phyloP scores from a whole-genome alignment of 495 filamentous ascomycete genomes.

The Pseudomonodictys pantanalensis region DNA sequence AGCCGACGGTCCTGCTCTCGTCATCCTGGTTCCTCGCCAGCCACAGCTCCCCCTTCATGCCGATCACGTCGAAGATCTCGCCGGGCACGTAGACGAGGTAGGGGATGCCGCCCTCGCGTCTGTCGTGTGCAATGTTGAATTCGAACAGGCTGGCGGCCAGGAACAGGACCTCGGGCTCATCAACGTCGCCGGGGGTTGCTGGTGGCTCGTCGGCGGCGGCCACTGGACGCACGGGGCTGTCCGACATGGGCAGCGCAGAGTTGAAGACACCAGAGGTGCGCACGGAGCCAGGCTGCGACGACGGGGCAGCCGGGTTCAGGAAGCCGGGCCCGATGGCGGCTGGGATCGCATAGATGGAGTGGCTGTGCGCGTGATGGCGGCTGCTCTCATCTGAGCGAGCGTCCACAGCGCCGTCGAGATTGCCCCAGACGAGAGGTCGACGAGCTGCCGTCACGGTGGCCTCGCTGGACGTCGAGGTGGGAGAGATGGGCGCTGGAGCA shows the following conservation, averaged over 20 bases:
- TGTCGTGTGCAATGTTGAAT: constrained; percentile 91
- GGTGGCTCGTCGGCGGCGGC: constrained; percentile 4
- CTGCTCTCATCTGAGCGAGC: too few species aligned
- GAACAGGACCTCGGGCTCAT: constrained; percentile 64
- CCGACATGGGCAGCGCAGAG: constrained; percentile 40
- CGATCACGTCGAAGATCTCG: constrained; percentile 68
- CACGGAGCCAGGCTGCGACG: neutral
- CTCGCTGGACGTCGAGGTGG: constrained; percentile 11
- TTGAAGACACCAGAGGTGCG: constrained; percentile 36
- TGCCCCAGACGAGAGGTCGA: constrained; percentile 4
- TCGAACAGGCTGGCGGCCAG: constrained; percentile 91
- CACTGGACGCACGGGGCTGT: constrained; percentile 11
- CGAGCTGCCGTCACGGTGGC: constrained; percentile 1
- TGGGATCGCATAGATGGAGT: neutral
- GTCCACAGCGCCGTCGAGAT: constrained; percentile 23
- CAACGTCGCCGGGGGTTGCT: constrained; percentile 32
- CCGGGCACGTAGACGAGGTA: constrained; percentile 94
- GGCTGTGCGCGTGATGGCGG: too few species aligned
- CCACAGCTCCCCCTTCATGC: constrained; percentile 94
- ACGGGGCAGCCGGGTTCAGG: neutral
- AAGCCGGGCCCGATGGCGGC: neutral
- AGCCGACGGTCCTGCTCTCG: constrained; percentile 67
- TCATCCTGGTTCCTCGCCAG: constrained; percentile 97
- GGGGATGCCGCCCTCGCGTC: constrained; percentile 89
- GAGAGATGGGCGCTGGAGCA: neutral